phyloP scores from a whole-genome alignment of 1,139 yeast species.

The Suhomyces terraborum region DNA sequence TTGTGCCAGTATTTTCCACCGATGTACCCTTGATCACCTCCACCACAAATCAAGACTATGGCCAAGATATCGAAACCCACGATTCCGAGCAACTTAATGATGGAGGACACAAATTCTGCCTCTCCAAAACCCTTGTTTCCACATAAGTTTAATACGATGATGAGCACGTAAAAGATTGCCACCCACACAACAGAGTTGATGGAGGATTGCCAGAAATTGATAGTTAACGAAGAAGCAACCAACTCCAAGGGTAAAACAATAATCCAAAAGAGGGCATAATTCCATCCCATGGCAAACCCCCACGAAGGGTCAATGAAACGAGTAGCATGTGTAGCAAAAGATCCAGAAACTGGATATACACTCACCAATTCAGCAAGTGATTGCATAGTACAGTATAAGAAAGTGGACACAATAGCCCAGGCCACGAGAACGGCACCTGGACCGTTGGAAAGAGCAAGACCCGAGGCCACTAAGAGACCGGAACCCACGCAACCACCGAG shows the following conservation, averaged over 20 bases:
- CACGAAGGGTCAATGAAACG: slow-evolving; percentile 69
- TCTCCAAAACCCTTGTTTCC: slow-evolving; percentile 70
- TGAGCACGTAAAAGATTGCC: slow-evolving; percentile 59
- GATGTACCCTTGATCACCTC: slow-evolving; percentile 55
- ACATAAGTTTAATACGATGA: slow-evolving; percentile 56
- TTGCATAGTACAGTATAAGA: slow-evolving; percentile 66
- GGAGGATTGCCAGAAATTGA: slow-evolving; percentile 61
- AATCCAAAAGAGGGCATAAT: slow-evolving; percentile 70
- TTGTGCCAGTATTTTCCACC: slow-evolving; percentile 59
- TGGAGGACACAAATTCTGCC: slow-evolving; percentile 62
- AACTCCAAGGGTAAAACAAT: slow-evolving; percentile 69
- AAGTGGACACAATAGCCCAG: slow-evolving; percentile 45
- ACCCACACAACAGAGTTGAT: slow-evolving; percentile 71
- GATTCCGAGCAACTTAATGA: slow-evolving; percentile 62
- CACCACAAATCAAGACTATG: slow-evolving; percentile 68
- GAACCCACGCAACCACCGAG: slow-evolving; percentile 44
- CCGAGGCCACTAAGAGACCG: slow-evolving; percentile 40
- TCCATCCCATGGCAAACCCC: slow-evolving; percentile 78
- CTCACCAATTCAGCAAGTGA: slow-evolving; percentile 70
- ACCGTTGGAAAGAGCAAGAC: slow-evolving; percentile 39
- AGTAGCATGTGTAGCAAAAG: slow-evolving; percentile 67
- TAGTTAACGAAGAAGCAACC: slow-evolving; percentile 70
- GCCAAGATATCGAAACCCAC: slow-evolving; percentile 72
- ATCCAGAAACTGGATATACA: slow-evolving; percentile 68
- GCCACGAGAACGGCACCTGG: slow-evolving; percentile 44